Base-by-base conservation (phyloP, 164 flowering plant species). In the Pachysandra terminalis region DNA sequence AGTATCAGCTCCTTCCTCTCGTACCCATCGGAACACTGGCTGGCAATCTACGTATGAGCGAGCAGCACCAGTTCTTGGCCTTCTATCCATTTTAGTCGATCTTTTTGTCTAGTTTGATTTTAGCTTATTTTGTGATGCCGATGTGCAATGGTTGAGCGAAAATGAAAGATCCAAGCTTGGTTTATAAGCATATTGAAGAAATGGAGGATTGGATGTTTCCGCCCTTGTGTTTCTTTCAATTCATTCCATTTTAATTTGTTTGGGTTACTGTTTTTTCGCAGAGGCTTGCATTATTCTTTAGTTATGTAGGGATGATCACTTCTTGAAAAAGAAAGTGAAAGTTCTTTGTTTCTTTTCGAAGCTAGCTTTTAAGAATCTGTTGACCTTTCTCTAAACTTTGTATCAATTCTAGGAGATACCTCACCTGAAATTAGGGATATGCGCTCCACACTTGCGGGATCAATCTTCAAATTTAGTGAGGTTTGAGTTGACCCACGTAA, bases 21-120 rank as follows among this genome's bases (percentile, higher is more conserved):
- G 74, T 19, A 25, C 16, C 74, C 74, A 66, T n/a, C 77, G 68
- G 12, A 74, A 75, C 1, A 9, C 13, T 0, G 85, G 80, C 8
- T 63, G 54, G 54, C 72, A 82, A 69, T 82, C 77, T 26, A 78
- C 75, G 32, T 63, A 79, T 4, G 60, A 48, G 61, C 70, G 71
- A 54, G 32, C 51, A 5, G 13, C 26, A 16, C 53, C 28, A 19
- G 56, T 4, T 8, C 59, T 9, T 19, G 65, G 61, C 26, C 69
- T 64, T 9, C 54, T 10, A 9, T 37, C 63, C 72, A 64, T 69
- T 24, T 17, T 7, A 32, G 37, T 32, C 37, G 3, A 3, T 32
- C 7, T 32, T 7, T 7, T 32, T 32, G 7, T 3, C 7, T 32
- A 3, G 37, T 32, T 32, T 32, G 37, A 32, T 32, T 59, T 54